Conservation (phyloP, 2,329 filamentous ascomycete genomes). For the Atkinsonella hypoxylon region DNA sequence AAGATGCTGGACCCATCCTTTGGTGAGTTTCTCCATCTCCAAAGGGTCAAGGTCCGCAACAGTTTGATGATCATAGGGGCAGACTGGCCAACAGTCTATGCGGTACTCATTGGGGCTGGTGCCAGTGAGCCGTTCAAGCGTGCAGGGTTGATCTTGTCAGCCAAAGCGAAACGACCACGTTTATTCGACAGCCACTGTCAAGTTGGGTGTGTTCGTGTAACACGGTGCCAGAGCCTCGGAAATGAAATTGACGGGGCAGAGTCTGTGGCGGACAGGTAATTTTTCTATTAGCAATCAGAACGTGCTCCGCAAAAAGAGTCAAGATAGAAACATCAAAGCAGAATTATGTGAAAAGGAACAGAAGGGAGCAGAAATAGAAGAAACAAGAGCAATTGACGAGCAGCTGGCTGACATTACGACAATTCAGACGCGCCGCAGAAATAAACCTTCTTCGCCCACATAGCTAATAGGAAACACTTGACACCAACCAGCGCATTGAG, state of each 20-base stretch:
- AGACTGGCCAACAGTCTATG: not conserved
- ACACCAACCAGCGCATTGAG: no score
- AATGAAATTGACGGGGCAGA: not conserved
- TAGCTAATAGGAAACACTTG: no score
- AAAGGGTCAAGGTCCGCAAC: not conserved
- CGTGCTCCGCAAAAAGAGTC: no score
- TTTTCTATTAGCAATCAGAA: not conserved
- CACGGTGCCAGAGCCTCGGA: not conserved
- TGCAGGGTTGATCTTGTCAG: not conserved
- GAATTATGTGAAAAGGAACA: not conserved
- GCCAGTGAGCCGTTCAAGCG: not conserved
- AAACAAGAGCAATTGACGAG: no score
- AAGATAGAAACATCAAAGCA: not conserved
- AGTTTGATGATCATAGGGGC: slow-evolving; percentile 1
- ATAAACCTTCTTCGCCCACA: no score
- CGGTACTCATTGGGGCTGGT: not conserved
- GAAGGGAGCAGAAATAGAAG: not conserved
- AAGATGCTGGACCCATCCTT: slow-evolving; percentile 14
- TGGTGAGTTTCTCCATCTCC: slow-evolving; percentile 9
- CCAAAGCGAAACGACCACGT: not conserved
- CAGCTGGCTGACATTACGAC: no score
- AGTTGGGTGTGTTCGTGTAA: not conserved
- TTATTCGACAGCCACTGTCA: not conserved
- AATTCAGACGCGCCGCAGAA: no score
- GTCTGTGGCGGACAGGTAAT: not conserved